Evolutionary conservation across 768 basidiomycete species (phyloP).

Genomic region (Tulasnella calospora): DNA sequence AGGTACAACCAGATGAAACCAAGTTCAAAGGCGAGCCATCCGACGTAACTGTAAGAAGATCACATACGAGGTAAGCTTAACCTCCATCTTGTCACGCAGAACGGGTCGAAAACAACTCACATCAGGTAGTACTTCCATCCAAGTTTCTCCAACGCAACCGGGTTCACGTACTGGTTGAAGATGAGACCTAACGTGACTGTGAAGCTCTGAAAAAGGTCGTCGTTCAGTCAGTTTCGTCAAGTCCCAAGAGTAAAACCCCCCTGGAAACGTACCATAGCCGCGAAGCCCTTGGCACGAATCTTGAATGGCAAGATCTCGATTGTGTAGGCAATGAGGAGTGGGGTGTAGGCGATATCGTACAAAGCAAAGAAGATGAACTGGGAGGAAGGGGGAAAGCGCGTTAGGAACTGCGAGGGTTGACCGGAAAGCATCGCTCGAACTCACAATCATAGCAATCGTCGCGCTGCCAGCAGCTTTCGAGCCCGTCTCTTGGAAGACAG

Average conservation of each 20-base stretch:
- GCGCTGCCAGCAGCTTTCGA: slow-evolving; percentile 29
- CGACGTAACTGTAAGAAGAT: slow-evolving; percentile 18
- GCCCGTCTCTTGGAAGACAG: slow-evolving; percentile 34
- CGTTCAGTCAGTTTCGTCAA: background rate
- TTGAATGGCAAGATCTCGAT: slow-evolving; percentile 81
- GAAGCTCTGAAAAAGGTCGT: slow-evolving; percentile 44
- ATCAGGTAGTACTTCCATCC: slow-evolving; percentile 66
- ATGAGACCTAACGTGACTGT: slow-evolving; percentile 71
- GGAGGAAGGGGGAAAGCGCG: background rate
- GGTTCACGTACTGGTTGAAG: slow-evolving; percentile 87
- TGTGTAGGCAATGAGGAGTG: slow-evolving; percentile 80
- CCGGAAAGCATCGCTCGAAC: slow-evolving; percentile 25
- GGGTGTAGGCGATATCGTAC: slow-evolving; percentile 50
- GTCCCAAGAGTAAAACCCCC: too few relatives aligned
- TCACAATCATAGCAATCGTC: slow-evolving; percentile 32
- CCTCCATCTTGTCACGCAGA: too few relatives aligned
- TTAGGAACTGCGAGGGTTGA: background rate
- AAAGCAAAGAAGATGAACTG: slow-evolving; percentile 27
- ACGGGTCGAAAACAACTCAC: slow-evolving; percentile 39
- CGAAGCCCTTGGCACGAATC: slow-evolving; percentile 82
- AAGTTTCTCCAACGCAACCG: slow-evolving; percentile 59
- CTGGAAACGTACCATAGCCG: too few relatives aligned
- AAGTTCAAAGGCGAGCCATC: slow-evolving; percentile 23
- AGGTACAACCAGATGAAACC: slow-evolving; percentile 18
- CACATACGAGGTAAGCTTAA: background rate